A percentile compares a stretch with the other conserved stretches of the same genome.
Conservation (phyloP, 257 asterid genomes). For the Apocynum venetum region DNA sequence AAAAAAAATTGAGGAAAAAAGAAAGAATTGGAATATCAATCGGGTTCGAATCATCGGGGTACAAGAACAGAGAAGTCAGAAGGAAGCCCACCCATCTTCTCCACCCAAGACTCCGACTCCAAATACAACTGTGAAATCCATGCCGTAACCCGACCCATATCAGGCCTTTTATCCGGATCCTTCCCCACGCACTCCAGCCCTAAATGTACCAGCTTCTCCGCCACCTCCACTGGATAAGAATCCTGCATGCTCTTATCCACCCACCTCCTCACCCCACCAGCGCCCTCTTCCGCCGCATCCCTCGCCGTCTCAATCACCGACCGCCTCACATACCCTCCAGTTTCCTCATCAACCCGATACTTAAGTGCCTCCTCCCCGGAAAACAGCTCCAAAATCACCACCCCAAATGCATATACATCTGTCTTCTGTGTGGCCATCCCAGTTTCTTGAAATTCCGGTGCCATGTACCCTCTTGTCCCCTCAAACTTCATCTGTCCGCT, state of each 20-base stretch:
- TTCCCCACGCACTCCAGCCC: slow-evolving; percentile 79
- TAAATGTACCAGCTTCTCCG: slow-evolving; percentile 57
- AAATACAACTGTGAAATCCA: slow-evolving; percentile 74
- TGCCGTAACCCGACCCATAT: slow-evolving; percentile 73
- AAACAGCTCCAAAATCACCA: slow-evolving; percentile 69
- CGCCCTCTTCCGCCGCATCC: slow-evolving; percentile 45
- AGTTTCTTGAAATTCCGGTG: slow-evolving; percentile 71
- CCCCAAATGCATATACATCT: slow-evolving; percentile 89
- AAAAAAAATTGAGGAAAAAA: neutral
- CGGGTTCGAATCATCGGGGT: slow-evolving; percentile 42
- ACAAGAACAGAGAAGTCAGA: slow-evolving; percentile 63
- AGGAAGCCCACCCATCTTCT: slow-evolving; percentile 42
- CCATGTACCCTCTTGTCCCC: slow-evolving; percentile 92
- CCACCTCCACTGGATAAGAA: slow-evolving; percentile 96
- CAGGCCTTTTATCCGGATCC: slow-evolving; percentile 78
- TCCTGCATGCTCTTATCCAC: slow-evolving; percentile 78
- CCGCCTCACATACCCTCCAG: slow-evolving; percentile 52
- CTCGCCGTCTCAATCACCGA: slow-evolving; percentile 67
- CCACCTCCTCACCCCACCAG: slow-evolving; percentile 75
- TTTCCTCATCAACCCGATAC: slow-evolving; percentile 55
- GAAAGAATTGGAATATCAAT: neutral
- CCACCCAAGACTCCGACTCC: slow-evolving; percentile 61
- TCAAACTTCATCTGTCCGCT: slow-evolving; percentile 56
- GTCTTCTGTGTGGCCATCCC: slow-evolving; percentile 63
- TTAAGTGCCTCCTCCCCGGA: slow-evolving; percentile 82